Evolutionary conservation across 1,139 yeast genomes (phyloP).

Genomic region (Oligophagozyma castellii): DNA sequence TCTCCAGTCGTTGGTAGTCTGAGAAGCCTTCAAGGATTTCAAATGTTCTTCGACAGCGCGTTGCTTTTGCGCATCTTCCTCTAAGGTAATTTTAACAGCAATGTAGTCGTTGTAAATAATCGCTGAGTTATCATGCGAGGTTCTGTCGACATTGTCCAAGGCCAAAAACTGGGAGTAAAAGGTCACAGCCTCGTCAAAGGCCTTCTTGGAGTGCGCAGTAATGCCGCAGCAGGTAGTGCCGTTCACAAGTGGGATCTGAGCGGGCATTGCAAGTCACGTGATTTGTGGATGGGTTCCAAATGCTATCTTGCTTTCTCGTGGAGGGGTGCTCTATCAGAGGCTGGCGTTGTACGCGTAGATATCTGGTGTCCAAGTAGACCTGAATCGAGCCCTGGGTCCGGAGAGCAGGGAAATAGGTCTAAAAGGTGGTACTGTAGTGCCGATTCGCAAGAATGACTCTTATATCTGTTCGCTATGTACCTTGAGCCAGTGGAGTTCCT

Average conservation of each 20-base stretch:
- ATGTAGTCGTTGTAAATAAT: slow-evolving; percentile 13
- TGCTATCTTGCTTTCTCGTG: too few relatives aligned
- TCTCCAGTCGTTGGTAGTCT: slow-evolving; percentile 25
- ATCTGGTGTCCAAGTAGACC: too few relatives aligned
- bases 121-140: slow-evolving; percentile 3
- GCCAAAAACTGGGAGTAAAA: slow-evolving; percentile 16
- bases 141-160: slow-evolving; percentile 2
- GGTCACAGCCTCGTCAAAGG: slow-evolving; percentile 15
- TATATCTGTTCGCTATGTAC: too few relatives aligned
- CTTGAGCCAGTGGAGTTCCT: too few relatives aligned
- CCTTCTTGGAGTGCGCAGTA: slow-evolving; percentile 18
- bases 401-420: too few relatives aligned
- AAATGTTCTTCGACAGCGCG: slow-evolving; percentile 7
- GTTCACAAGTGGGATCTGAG: slow-evolving; percentile 21
- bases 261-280: too few relatives aligned
- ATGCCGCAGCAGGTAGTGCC: slow-evolving; percentile 23
- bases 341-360: too few relatives aligned
- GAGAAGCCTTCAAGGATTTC: slow-evolving; percentile 7
- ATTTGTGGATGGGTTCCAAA: too few relatives aligned
- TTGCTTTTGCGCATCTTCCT: slow-evolving; percentile 12
- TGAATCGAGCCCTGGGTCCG: too few relatives aligned
- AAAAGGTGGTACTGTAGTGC: too few relatives aligned
- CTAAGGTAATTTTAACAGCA: slow-evolving; percentile 11
- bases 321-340: too few relatives aligned
- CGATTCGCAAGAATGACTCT: too few relatives aligned